Percentiles rank a stretch among this genome's conserved stretches.
phyloP scores from a whole-genome alignment of 163 green algal genomes.

The Prototheca cutis region DNA sequence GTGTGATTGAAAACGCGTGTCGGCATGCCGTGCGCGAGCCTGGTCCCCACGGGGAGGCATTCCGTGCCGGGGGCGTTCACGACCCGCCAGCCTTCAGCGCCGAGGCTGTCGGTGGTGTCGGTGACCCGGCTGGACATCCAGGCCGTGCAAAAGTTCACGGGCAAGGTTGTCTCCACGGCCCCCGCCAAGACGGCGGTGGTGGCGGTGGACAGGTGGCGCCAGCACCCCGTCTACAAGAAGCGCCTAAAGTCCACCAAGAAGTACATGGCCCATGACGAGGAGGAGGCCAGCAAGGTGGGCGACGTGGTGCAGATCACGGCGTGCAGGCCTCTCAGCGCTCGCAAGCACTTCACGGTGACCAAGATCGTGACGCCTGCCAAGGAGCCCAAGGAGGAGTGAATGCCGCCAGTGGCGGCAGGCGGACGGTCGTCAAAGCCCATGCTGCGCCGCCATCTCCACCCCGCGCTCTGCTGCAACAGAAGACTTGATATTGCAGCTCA shows the following conservation, averaged over 20 bases:
- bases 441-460: too few relatives aligned
- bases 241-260: constrained; percentile 28
- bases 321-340: constrained; percentile 36
- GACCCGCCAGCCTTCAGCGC: not conserved
- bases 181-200: constrained; percentile 26
- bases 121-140: not conserved
- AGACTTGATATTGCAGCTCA: too few relatives aligned
- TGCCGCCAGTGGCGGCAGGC: too few relatives aligned
- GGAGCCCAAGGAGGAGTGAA: too few relatives aligned
- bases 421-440: too few relatives aligned
- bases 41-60: not conserved
- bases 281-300: constrained; percentile 28
- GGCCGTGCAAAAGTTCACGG: constrained; percentile 6
- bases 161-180: constrained; percentile 18
- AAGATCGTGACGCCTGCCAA: constrained; percentile 24
- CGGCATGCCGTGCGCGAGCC: too few relatives aligned
- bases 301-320: constrained; percentile 36
- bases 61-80: not conserved
- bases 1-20: too few relatives aligned
- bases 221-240: constrained; percentile 39
- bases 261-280: constrained; percentile 48
- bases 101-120: not conserved
- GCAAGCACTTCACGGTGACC: constrained; percentile 33
- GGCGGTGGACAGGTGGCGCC: not conserved
- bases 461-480: too few relatives aligned